phyloP scores from a whole-genome alignment of 257 asterid genomes.

The Rubia yunnanensis region DNA sequence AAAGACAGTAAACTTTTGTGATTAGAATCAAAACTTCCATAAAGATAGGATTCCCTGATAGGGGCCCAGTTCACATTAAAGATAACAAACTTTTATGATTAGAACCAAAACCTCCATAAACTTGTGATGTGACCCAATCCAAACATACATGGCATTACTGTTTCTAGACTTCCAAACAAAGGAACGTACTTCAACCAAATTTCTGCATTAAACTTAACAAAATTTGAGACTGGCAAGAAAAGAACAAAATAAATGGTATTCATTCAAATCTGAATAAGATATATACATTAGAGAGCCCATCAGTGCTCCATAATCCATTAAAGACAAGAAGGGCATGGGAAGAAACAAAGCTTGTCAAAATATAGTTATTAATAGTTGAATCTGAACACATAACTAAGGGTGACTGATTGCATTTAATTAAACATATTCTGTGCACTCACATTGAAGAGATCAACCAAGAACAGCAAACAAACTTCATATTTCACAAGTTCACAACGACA shows the following conservation, averaged over 20 bases:
- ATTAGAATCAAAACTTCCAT: background rate
- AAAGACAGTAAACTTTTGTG: background rate
- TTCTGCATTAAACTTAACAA: background rate
- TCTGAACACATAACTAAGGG: background rate
- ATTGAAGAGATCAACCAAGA: background rate
- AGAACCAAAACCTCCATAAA: background rate
- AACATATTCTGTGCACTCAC: background rate
- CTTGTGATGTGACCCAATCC: background rate
- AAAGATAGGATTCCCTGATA: background rate
- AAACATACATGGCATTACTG: background rate
- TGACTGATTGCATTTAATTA: background rate
- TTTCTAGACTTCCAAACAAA: background rate
- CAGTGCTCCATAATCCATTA: background rate
- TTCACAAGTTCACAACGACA: background rate
- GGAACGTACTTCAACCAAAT: background rate
- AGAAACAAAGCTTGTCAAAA: too few species aligned
- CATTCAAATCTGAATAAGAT: background rate
- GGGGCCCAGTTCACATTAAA: background rate
- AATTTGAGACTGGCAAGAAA: background rate
- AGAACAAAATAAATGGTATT: background rate
- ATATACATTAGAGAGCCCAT: background rate
- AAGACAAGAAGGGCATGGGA: background rate
- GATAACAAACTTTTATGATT: background rate
- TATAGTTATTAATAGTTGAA: background rate
- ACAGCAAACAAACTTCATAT: background rate